Evolutionary conservation across 257 asterid species (phyloP), one percentile per base, ranked within the genome.

Genomic region (Solanum sparsipilum): DNA sequence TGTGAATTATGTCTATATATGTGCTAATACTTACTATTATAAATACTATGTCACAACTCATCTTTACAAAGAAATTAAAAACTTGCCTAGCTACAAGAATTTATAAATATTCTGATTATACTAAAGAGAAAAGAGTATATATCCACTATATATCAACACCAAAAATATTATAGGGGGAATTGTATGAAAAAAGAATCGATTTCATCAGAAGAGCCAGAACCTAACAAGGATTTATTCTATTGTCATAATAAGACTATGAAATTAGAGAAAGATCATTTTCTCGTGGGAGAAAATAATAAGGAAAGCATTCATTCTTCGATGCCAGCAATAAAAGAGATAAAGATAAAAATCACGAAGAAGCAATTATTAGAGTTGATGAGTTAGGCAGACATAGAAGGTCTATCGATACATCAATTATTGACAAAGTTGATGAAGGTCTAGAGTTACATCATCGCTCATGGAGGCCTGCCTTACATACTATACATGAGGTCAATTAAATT

Each of bases 301-400:
- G 46, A 31, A 58, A 58, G 5, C 13, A 21, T 15, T n/a, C 21
- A 3, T 38, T 76, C 34, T 76, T 39, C 23, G 1, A 76, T 48
- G 1, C 1, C 27, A 0, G 1, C 0, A 9, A 1, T 87, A 71
- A 86, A 88, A 58, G 96, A 93, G 87, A 92, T 94, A 83, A 94
- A 94, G 89, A 90, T 94, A 84, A 93, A 89, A 78, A 90, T 94
- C 72, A 90, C 96, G 0, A 94, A 90, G 95, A 93, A 93, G 68
- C 94, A 94, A n/a, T 46, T 94, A 87, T 93, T 88, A 78, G 92
- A 87, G 36, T 4, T 94, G 67, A 2, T 93, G 91, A 83, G 86
- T 6, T 86, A 89, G 63, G 91, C 89, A 0, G 91, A 91, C 5
- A 48, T 71, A 25, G 52, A 90, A 39, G 94, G 94, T 5, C 13